A percentile compares a stretch with the other conserved stretches of the same genome.
Evolutionary conservation across 2,329 filamentous ascomycete genomes (phyloP).

Genomic region (Cladorrhinum sp.): DNA sequence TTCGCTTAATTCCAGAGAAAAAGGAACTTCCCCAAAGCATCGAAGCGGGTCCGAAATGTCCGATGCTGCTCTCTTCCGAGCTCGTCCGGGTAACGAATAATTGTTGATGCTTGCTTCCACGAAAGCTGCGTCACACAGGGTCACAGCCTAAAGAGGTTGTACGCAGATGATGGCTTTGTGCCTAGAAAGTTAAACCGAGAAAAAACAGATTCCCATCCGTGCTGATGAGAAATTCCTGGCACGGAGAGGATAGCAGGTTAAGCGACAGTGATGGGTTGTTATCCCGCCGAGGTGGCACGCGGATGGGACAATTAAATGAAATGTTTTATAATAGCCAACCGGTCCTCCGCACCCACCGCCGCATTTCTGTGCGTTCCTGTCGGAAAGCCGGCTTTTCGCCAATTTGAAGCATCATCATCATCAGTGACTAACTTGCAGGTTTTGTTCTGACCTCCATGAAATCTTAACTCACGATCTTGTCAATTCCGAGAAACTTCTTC

Average conservation of each 20-base stretch:
- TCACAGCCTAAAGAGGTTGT: neutral
- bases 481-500: too few relatives aligned
- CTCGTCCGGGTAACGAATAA: neutral
- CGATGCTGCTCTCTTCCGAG: too few relatives aligned
- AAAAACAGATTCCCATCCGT: neutral
- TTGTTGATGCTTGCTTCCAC: neutral
- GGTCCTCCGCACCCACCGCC: neutral
- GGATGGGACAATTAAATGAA: constrained; percentile 5
- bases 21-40: neutral
- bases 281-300: constrained; percentile 7
- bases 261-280: neutral
- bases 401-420: neutral
- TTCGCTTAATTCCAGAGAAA: neutral
- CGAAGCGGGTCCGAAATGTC: neutral
- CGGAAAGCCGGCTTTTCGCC: neutral
- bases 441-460: too few relatives aligned
- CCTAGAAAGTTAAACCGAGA: neutral
- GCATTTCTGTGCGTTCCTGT: neutral
- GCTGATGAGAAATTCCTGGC: neutral
- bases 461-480: too few relatives aligned
- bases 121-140: neutral
- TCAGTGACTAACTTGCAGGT: neutral
- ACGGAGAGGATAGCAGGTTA: neutral
- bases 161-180: neutral
- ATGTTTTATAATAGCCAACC: constrained; percentile 6